These are phyloP conservation scores for Jackrogersella multiformis DNA, from an alignment of 495 filamentous ascomycete genomes.

Conservation along the genomic window DNA sequence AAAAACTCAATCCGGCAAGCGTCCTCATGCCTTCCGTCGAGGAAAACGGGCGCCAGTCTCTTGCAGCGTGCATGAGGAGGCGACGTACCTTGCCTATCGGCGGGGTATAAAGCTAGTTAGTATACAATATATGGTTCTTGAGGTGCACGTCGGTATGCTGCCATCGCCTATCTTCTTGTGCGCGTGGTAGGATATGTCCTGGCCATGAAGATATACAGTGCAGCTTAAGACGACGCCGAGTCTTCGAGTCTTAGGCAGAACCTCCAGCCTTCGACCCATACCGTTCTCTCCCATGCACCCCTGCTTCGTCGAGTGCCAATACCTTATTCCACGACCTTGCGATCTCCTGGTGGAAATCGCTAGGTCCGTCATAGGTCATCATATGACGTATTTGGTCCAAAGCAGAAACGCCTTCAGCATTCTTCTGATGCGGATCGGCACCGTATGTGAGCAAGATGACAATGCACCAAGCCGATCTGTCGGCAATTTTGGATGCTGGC, in stretches of 20 bases:
- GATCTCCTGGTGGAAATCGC: conserved; percentile 20
- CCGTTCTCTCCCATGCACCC: background rate
- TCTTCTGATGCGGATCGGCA: conserved; percentile 1
- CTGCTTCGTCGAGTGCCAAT: background rate
- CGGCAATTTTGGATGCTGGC: conserved; percentile 5
- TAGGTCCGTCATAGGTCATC: conserved; percentile 24
- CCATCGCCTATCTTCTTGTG: no score
- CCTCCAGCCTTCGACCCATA: no score
- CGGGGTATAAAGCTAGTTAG: no score
- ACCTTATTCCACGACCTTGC: conserved; percentile 1
- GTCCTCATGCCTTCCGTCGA: no score
- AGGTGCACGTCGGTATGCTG: no score
- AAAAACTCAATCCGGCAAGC: no score
- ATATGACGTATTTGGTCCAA: conserved; percentile 20
- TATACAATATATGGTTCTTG: no score
- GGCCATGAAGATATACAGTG: no score
- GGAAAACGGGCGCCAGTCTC: no score
- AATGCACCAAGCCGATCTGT: conserved; percentile 5
- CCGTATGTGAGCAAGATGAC: background rate
- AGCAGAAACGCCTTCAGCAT: conserved; percentile 17
- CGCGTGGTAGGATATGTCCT: no score
- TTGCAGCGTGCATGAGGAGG: no score
- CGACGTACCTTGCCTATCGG: no score
- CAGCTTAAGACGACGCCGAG: background rate
- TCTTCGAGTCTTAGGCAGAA: background rate